Evolutionary conservation across 495 filamentous ascomycete genomes (phyloP), one percentile per base, ranked within the genome.

Genomic region (Jackrogersella multiformis): DNA sequence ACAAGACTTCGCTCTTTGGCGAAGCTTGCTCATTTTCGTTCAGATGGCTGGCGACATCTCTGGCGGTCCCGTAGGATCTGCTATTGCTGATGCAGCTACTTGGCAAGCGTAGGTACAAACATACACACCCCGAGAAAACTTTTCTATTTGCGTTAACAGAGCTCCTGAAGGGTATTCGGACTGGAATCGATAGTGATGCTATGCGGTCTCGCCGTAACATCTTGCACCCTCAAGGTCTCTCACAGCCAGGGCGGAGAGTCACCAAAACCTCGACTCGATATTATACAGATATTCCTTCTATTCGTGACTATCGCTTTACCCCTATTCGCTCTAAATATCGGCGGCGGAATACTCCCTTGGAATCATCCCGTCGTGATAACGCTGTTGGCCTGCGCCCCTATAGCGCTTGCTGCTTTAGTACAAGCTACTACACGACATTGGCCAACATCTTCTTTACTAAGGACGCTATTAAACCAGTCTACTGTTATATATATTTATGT

Each of bases 31-130:
- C 45, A 49, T 49, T 18, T 49, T 49, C n/a, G 45, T 49, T 6
- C 45, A 49, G 45, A 49, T 49, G 45, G 45, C 45, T n/a, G 45
- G 45, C 13, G 45, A 49, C 45, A 26, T 49, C 16, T 49, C 45
- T 2, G 45, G 45, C 5, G 45, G 45, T 0, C 45, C 45, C 7
- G 6, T 49, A 9, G 24, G 24, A 32, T 49, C 45, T 32, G 45
- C 26, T 49, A 49, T 49, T 49, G 45, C 45, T 49, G 45, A 49
- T 49, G 45, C 45, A 28, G 30, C 45, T 32, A 49, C 24, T 32
- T 49, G 45, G 45, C 45, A 49, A 49, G 15, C 26, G 45, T 49
- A 49, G 24, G 45, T 24, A 49, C 20, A 18, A 16, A 32, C 15
- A 9, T 20, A 16, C 15, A 49, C 45, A 28, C 24, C 45, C 45